Base-by-base conservation (phyloP, 768 basidiomycete genomes). In the Amanita exitialis region DNA sequence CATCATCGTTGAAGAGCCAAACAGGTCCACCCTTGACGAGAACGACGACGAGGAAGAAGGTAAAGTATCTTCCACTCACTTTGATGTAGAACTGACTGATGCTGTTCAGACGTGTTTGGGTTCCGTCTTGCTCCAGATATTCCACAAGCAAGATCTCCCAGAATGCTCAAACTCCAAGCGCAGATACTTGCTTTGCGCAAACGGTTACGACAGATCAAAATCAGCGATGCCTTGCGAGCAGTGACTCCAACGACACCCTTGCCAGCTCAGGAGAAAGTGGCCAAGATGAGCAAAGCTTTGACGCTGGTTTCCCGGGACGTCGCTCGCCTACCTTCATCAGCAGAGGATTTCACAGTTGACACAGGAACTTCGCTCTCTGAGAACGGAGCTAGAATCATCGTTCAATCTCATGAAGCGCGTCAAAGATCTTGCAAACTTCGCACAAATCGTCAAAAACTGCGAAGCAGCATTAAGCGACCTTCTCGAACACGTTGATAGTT, bases 401-500 rank as follows among this genome's bases (percentile, higher is more conserved):
- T 61, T 64, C 39, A 66, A 69, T 2, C 60, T 80, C 42, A 64
- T 88, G 59, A 66, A 71, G 28, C 73, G 72, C 39, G 62, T 89
- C 21, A 66, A 75, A 47, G 66, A 65, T 34, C 66, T 93, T n/a
- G 77, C 74, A 8, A 66, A 70, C n/a, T 66, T 91, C 44, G 64
- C 71, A 4, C 65, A 71, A 18, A 60, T 69, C 32, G 62, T 84
- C 7, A 70, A 71, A 23, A 60, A 62, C 16, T 90, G 87, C 57
- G 90, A 94, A 61, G 68, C 72, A n/a, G 78, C 82, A 18, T 70
- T 92, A 39, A 93, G 90, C 58, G 88, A 92, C 62, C 71, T 93
- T 4, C 69, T 94, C 42, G 87, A 91, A 59, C 87, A 91, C 59
- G 73, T 91, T 49, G 90, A 94, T 62, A 89, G 85, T 58, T 91